phyloP scores from a whole-genome alignment of 1,284 basidiomycete genomes.

The Moesziomyces globuligerus region DNA sequence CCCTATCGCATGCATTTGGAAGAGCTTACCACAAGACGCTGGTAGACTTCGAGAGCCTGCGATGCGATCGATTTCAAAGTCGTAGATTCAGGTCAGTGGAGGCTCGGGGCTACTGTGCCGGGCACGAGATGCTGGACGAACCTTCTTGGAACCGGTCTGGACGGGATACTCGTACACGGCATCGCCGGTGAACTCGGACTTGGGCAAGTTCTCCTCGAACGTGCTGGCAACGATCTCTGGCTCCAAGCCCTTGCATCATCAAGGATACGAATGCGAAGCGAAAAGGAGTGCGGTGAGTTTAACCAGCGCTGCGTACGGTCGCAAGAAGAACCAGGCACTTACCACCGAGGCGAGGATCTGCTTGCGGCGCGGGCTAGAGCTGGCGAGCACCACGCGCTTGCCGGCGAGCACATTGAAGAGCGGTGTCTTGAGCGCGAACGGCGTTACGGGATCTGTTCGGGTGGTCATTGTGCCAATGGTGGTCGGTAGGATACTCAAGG shows the following conservation, averaged over 20 bases:
- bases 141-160: constrained; percentile 87
- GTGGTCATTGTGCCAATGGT: background rate
- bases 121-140: background rate
- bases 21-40: constrained; percentile 51
- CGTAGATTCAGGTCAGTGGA: background rate
- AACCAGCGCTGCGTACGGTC: background rate
- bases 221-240: constrained; percentile 89
- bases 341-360: constrained; percentile 61
- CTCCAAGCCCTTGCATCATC: constrained; percentile 75
- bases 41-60: constrained; percentile 67
- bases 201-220: constrained; percentile 83
- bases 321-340: constrained; percentile 18
- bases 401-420: constrained; percentile 60
- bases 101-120: background rate
- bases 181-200: constrained; percentile 76
- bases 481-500: background rate
- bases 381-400: constrained; percentile 60
- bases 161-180: constrained; percentile 88
- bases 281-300: background rate
- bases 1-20: background rate
- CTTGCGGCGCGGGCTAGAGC: constrained; percentile 55
- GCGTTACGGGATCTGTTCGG: constrained; percentile 35
- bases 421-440: constrained; percentile 54
- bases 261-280: too few relatives aligned
- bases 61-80: background rate